Conservation (phyloP, 2,329 filamentous ascomycete genomes). For the Cordyceps farinosa region DNA sequence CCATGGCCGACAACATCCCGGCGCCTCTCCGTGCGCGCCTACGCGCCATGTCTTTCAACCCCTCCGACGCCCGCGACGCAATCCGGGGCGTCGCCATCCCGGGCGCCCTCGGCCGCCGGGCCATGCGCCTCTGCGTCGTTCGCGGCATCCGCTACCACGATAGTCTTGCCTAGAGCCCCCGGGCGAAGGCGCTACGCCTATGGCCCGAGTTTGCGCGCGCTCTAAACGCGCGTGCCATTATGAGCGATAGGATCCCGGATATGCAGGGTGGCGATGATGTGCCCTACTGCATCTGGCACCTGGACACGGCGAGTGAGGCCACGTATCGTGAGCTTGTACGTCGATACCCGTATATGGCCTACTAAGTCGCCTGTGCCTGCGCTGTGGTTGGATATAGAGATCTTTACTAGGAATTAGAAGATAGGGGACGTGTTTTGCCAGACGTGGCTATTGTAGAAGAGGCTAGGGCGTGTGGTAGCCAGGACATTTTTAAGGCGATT, state of each 20-base stretch:
- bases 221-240: conserved; percentile 31
- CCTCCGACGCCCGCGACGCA: background rate
- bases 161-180: background rate
- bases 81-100: background rate
- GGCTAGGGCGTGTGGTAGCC: too few relatives aligned
- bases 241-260: conserved; percentile 33
- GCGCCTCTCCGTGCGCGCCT: background rate
- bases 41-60: background rate
- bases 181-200: background rate
- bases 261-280: conserved; percentile 18
- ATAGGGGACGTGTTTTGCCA: conserved; percentile 26
- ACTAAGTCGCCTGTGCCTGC: conserved; percentile 38
- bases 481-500: conserved; percentile 31
- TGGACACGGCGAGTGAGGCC: conserved; percentile 32
- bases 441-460: conserved; percentile 39
- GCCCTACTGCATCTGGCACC: conserved; percentile 40
- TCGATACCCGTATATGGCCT: conserved; percentile 32
- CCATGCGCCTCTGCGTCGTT: background rate
- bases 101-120: background rate
- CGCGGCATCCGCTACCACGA: background rate
- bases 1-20: background rate
- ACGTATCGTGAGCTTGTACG: conserved; percentile 33
- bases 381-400: conserved; percentile 35
- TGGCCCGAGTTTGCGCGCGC: background rate
- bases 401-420: conserved; percentile 34